Base-by-base conservation (phyloP, 2,329 filamentous ascomycete species). In the Cladophialophora bantiana region DNA sequence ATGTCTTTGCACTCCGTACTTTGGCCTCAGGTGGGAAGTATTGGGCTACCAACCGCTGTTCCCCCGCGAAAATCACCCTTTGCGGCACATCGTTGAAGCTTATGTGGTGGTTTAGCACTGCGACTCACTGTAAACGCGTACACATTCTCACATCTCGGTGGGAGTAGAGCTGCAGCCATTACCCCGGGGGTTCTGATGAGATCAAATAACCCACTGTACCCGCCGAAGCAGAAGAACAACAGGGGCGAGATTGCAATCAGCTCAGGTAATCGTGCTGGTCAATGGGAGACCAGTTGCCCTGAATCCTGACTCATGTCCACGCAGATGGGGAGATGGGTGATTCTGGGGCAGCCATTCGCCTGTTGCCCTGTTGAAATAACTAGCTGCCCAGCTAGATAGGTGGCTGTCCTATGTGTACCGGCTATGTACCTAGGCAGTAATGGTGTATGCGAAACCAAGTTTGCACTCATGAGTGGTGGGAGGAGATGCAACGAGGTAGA, bases 251-350 rank as follows among this genome's bases (percentile, higher is more conserved):
- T 53, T 64, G 62, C 55, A 59, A 64, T 54, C 55, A 35, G 55
- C 62, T 64, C 55, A 64, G 36, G 40, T 64, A 59, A 59, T 64
- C 55, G 48, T 64, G 62, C 62, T 64, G 55, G 53, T 54, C 55
- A 42, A 64, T 57, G 35, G 42, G 54, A 57, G 54, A 64, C 15
- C 52, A 45, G 38, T 15, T 36, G 32, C 59, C 26, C 52, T 48
- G 50, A 40, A 40, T 61, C 59, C 59, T 61, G 59, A 61, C 59
- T 61, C 59, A 53, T 61, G 48, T n/a, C 42, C 34, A 55, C 34
- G 26, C 40, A 20, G 40, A 50, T 18, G 38, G 57, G 2, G 40
- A 18, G 26, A 34, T 45, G 38, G 32, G 20, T 35, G n/a, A 40
- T n/a, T 48, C 57, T 50, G 31, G 38, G 57, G 57, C 20, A 40